phyloP scores from a whole-genome alignment of 1,284 basidiomycete species.

The Austroboletus rostrupii region DNA sequence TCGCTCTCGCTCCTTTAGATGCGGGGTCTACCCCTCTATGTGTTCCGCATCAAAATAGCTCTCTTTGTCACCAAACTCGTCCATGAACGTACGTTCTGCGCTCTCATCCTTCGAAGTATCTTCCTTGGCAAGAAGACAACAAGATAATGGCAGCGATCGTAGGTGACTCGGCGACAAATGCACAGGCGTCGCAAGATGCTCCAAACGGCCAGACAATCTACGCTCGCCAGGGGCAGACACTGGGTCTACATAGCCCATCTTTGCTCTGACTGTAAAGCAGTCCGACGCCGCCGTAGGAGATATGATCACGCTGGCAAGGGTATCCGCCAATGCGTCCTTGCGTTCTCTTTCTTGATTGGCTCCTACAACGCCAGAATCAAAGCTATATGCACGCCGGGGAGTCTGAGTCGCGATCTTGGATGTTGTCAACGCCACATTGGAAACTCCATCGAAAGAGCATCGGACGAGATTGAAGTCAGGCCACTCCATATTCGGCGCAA shows the following conservation, averaged over 20 bases:
- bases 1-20: slow-evolving; percentile 16
- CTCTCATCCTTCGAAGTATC: slow-evolving; percentile 19
- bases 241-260: neutral
- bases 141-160: slow-evolving; percentile 7
- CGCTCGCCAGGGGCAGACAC: slow-evolving; percentile 9
- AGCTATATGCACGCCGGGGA: slow-evolving; percentile 4
- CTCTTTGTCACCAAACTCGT: slow-evolving; percentile 17
- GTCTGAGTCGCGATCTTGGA: neutral
- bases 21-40: slow-evolving; percentile 15
- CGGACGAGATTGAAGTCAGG: slow-evolving; percentile 61
- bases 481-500: slow-evolving; percentile 53
- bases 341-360: neutral
- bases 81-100: slow-evolving; percentile 15
- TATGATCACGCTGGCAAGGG: slow-evolving; percentile 14
- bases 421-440: neutral
- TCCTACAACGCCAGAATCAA: slow-evolving; percentile 6
- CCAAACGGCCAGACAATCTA: slow-evolving; percentile 26
- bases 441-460: slow-evolving; percentile 29
- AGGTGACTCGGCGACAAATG: slow-evolving; percentile 14
- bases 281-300: slow-evolving; percentile 19
- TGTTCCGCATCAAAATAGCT: slow-evolving; percentile 27
- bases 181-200: slow-evolving; percentile 20
- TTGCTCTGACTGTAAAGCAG: neutral
- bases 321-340: slow-evolving; percentile 15
- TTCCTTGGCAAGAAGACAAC: slow-evolving; percentile 11